Evolutionary conservation across 345 rosid species (phyloP), one percentile per base, ranked within the genome.

Genomic region (Lepidium aucheri): DNA sequence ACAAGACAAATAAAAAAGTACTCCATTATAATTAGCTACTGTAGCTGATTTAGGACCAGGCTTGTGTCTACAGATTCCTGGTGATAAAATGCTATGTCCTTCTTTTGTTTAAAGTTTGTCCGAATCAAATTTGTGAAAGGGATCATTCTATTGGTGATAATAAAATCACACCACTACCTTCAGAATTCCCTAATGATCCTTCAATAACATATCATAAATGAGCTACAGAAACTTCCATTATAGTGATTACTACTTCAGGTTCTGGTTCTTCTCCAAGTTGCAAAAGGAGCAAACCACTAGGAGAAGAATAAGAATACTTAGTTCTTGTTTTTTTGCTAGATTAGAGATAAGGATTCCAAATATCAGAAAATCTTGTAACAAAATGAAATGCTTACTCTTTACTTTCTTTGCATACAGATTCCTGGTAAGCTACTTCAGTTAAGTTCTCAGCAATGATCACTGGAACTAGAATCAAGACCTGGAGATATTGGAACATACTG

Each of bases 391-490:
- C 53, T 63, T 77, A 8, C 44, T 30, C 18, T 71, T 72, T 43
- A 30, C 69, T 34, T 67, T 61, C 44, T 26, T 63, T 54, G 44
- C 75, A 53, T 36, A 7, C 35, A 45, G 55, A 53, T 70, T 70
- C 69, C 52, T 50, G 74, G 75, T 84, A 77, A 81, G 77, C 74
- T 74, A 75, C 68, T 55, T 50, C 7, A 3, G 79, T 55, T 76
- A 78, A 60, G 62, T 78, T 75, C 50, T 83, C 87, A 84, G 44
- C 70, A 85, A 81, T 86, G 82, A 84, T 84, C 81, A 83, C 74
- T 81, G 72, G 70, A 81, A 77, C 33, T 77, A 50, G 67, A 78
- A 78, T 79, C 78, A 82, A 51, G 66, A 38, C 41, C 46, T 24
- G 38, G 6, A 53, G 44, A 44, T 61, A 55, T 36, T 46, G 52